phyloP scores from a whole-genome alignment of 805 yeast species.

The Ogataea methanolica region DNA sequence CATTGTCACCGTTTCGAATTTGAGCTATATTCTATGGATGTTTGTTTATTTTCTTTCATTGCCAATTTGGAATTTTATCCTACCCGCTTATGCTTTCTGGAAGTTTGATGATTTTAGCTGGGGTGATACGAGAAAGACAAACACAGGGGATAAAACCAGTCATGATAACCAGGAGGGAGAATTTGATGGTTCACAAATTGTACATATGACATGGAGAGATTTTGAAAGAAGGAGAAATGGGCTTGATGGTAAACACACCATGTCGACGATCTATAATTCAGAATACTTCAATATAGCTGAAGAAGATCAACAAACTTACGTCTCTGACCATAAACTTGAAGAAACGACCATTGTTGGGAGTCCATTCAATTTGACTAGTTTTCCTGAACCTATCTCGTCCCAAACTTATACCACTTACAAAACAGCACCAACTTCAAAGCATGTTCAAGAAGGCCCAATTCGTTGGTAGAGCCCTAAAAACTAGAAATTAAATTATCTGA shows the following conservation, averaged over 20 bases:
- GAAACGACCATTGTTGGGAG: no score
- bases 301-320: no score
- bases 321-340: no score
- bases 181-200: constrained; percentile 86
- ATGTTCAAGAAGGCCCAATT: background rate
- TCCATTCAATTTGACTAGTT: no score
- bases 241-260: constrained; percentile 12
- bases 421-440: constrained; percentile 5
- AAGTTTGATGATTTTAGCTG: constrained; percentile 93
- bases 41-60: constrained; percentile 69
- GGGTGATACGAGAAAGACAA: constrained; percentile 90
- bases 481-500: no score
- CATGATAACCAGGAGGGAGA: constrained; percentile 74
- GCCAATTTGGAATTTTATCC: constrained; percentile 90
- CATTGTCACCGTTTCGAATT: constrained; percentile 72
- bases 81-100: constrained; percentile 89
- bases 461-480: background rate
- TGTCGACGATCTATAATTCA: constrained; percentile 25
- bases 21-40: constrained; percentile 76
- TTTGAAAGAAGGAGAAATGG: constrained; percentile 63
- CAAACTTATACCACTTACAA: constrained; percentile 12
- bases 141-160: constrained; percentile 61
- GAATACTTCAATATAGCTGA: constrained; percentile 4
- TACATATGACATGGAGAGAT: constrained; percentile 93
- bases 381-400: constrained; percentile 3